Percentiles rank a stretch among this genome's conserved stretches.
phyloP scores from a whole-genome alignment of 768 basidiomycete species.

The Collybiopsis luxurians region DNA sequence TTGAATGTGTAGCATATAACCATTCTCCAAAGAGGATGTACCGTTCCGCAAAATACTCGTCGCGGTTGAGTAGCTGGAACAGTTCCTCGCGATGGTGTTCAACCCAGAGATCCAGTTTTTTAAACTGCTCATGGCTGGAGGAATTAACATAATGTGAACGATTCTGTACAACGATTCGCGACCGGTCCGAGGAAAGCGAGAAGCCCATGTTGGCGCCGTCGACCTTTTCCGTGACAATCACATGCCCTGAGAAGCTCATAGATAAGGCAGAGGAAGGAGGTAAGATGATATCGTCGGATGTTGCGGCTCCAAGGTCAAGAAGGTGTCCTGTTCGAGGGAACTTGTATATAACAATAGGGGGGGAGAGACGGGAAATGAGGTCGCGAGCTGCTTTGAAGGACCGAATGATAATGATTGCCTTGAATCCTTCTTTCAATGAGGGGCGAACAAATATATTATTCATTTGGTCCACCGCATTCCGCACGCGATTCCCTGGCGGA shows the following conservation, averaged over 20 bases:
- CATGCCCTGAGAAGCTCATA: constrained; percentile 19
- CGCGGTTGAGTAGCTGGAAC: constrained; percentile 39
- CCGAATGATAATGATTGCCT: constrained; percentile 42
- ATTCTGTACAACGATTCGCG: constrained; percentile 54
- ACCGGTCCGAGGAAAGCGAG: constrained; percentile 46
- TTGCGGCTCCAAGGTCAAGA: constrained; percentile 54
- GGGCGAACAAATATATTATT: constrained; percentile 41
- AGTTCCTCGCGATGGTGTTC: constrained; percentile 45
- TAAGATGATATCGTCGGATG: constrained; percentile 48
- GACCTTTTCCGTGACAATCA: constrained; percentile 61
- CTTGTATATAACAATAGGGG: constrained; percentile 43
- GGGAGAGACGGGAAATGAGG: constrained; percentile 41
- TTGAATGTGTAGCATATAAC: constrained; percentile 60
- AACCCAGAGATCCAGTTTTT: constrained; percentile 54
- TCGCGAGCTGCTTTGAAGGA: constrained; percentile 52
- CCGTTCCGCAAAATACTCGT: constrained; percentile 52
- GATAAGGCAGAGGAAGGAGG: constrained; percentile 10
- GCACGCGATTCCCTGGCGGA: constrained; percentile 51
- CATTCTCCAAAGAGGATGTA: constrained; percentile 65
- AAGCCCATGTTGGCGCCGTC: constrained; percentile 71
- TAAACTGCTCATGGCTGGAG: constrained; percentile 59
- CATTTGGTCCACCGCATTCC: constrained; percentile 57
- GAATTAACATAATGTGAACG: constrained; percentile 59
- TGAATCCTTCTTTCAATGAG: constrained; percentile 49
- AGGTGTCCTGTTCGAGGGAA: constrained; percentile 64